Percentiles rank a stretch among this genome's conserved stretches.
These are phyloP conservation scores for Cyberlindnera misumaiensis DNA, from an alignment of 805 yeast genomes.

Conservation along the genomic window DNA sequence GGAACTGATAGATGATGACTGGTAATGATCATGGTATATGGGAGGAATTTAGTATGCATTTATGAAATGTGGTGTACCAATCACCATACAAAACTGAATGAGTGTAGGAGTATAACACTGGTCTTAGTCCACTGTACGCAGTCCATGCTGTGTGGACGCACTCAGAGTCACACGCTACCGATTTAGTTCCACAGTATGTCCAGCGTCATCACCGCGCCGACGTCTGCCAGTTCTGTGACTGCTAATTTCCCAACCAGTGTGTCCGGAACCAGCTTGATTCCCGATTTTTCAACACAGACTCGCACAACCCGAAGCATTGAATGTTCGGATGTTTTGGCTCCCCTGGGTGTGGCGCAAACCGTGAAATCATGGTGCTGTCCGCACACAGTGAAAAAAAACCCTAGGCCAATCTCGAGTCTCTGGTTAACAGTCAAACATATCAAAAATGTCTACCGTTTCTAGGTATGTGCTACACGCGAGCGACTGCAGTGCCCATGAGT, in stretches of 20 bases:
- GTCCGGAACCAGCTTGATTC: not conserved
- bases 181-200: too few relatives aligned
- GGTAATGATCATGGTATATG: too few relatives aligned
- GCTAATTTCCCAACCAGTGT: not conserved
- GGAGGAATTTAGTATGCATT: not conserved
- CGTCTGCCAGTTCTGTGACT: slow-evolving; percentile 1
- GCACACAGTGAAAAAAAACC: not conserved
- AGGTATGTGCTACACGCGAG: slow-evolving; percentile 16
- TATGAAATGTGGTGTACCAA: not conserved
- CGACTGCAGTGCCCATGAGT: not conserved
- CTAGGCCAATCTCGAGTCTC: not conserved
- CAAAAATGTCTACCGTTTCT: slow-evolving; percentile 27
- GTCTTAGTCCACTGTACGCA: too few relatives aligned
- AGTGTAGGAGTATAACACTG: too few relatives aligned
- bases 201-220: too few relatives aligned
- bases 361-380: not conserved
- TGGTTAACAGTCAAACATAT: not conserved
- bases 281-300: too few relatives aligned
- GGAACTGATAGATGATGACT: too few relatives aligned
- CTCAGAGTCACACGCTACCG: too few relatives aligned
- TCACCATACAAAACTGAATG: too few relatives aligned
- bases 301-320: too few relatives aligned
- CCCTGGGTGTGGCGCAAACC: too few relatives aligned
- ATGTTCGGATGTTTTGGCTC: not conserved
- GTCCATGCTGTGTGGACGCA: too few relatives aligned